Conservation (phyloP, 2,329 filamentous ascomycete species). For the Botryosphaeria dothidea region DNA sequence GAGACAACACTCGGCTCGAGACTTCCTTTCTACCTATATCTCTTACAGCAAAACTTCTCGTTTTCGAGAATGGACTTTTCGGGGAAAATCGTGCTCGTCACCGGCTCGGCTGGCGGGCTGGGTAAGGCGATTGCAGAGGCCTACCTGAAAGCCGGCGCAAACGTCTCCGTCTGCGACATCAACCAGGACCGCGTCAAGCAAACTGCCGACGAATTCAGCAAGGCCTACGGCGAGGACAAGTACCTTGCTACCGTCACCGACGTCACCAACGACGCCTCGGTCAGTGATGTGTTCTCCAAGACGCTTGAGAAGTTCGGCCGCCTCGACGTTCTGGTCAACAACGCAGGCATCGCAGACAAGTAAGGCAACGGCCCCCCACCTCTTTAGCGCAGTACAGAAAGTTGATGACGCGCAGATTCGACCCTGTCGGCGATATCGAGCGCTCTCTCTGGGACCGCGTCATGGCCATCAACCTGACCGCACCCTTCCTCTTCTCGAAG, state of each 20-base stretch:
- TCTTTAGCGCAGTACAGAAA: too few species aligned
- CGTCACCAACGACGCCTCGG: background rate
- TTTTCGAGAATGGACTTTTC: constrained; percentile 4
- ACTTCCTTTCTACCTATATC: background rate
- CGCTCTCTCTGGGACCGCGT: constrained; percentile 55
- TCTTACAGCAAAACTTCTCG: background rate
- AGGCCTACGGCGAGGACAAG: constrained; percentile 17
- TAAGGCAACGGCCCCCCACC: too few species aligned
- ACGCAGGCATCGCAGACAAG: constrained; percentile 58
- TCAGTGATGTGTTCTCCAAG: background rate
- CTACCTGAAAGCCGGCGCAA: constrained; percentile 29
- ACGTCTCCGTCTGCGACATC: constrained; percentile 39
- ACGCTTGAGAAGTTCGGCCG: constrained; percentile 39
- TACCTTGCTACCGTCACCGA: constrained; percentile 32
- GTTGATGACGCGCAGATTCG: constrained; percentile 43
- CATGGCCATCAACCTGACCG: constrained; percentile 59
- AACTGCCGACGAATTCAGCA: background rate
- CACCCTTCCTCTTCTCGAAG: constrained; percentile 55
- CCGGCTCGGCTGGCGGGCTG: constrained; percentile 19
- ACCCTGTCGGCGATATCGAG: constrained; percentile 51
- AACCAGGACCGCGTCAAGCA: constrained; percentile 29
- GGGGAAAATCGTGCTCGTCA: constrained; percentile 13
- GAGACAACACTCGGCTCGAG: background rate
- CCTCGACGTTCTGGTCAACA: constrained; percentile 60
- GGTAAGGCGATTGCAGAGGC: constrained; percentile 16